Conservation (phyloP, 2,329 filamentous ascomycete species). For the Tolypocladium cylindrosporum region DNA sequence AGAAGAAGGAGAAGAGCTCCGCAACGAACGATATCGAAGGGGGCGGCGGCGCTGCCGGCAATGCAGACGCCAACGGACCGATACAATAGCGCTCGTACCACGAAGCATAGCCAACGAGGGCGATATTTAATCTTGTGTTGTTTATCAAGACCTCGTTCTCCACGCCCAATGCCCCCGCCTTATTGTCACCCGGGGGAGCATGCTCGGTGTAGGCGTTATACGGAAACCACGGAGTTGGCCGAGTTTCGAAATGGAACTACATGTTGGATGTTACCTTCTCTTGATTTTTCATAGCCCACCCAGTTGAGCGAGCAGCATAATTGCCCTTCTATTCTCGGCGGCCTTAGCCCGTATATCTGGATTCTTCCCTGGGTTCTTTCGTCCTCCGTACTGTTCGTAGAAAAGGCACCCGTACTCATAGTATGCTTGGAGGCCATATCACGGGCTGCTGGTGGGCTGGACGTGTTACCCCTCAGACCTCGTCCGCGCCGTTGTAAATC, state of each 20-base stretch:
- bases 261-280: not conserved
- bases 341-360: not conserved
- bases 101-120: not conserved
- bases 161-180: not conserved
- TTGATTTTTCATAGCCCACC: not conserved
- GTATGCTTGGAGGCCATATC: not conserved
- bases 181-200: not conserved
- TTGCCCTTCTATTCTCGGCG: not conserved
- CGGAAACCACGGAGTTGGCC: not conserved
- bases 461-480: not conserved
- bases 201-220: not conserved
- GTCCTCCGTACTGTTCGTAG: not conserved
- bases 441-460: not conserved
- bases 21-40: slow-evolving; percentile 2
- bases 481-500: not conserved
- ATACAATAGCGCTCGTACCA: not conserved
- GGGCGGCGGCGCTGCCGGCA: not conserved
- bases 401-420: too few relatives aligned
- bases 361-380: not conserved
- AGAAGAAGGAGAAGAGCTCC: slow-evolving; percentile 19
- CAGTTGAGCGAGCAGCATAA: not conserved
- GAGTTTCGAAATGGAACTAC: not conserved
- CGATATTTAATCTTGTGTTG: not conserved
- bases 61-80: not conserved
- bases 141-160: not conserved